phyloP scores from a whole-genome alignment of 2,329 filamentous ascomycete species.

The Tolypocladium tundrense region DNA sequence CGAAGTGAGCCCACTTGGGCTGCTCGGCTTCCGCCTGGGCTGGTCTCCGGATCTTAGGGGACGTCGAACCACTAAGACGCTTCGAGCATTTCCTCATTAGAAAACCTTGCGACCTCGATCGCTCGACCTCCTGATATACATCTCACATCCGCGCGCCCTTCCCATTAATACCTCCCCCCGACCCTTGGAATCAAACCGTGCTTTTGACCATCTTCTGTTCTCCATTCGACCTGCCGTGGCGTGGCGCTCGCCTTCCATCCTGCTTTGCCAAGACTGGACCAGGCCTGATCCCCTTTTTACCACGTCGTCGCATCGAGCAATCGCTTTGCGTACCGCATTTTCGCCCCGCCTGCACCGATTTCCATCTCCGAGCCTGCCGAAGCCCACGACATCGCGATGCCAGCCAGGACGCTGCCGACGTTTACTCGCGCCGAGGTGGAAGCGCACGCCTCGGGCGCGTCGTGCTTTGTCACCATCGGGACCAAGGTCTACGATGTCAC shows the following conservation, averaged over 20 bases:
- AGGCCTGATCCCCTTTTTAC: not conserved
- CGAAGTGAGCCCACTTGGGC: not conserved
- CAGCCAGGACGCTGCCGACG: conserved; percentile 70
- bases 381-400: conserved; percentile 42
- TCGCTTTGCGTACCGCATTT: not conserved
- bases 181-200: not conserved
- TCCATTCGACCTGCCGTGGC: not conserved
- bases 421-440: conserved; percentile 74
- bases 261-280: not conserved
- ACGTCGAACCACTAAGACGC: not conserved
- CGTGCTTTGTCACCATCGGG: conserved; percentile 88
- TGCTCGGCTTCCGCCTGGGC: not conserved
- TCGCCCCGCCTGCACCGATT: conserved; percentile 6
- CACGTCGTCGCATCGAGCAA: not conserved
- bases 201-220: not conserved
- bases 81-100: not conserved
- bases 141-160: not conserved
- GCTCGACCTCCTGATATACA: not conserved
- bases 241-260: not conserved
- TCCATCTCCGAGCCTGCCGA: conserved; percentile 3
- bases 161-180: not conserved
- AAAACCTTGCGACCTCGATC: not conserved
- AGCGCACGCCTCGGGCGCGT: conserved; percentile 66
- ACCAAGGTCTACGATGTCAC: conserved; percentile 92
- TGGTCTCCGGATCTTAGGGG: not conserved